These are phyloP conservation scores for Oropetium thomaeum DNA, from an alignment of 176 grass and related monocot species.

Conservation along the genomic window DNA sequence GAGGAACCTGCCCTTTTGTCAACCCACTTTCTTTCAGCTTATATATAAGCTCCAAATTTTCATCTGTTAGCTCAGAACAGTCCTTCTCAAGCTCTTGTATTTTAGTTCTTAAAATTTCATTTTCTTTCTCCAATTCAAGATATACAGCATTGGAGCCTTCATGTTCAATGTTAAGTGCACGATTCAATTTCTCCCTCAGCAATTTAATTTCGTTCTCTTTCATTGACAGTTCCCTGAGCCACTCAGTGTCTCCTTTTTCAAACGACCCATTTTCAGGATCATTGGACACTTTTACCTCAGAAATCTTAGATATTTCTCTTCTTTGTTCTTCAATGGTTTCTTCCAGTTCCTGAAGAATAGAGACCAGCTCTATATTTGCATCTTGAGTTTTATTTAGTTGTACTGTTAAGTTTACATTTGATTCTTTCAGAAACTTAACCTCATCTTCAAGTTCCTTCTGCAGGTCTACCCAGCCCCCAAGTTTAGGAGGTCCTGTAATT, in stretches of 20 bases:
- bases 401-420: slow-evolving; percentile 68
- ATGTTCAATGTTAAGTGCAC: slow-evolving; percentile 41
- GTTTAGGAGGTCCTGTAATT: slow-evolving; percentile 44
- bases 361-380: slow-evolving; percentile 80
- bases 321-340: slow-evolving; percentile 75
- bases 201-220: slow-evolving; percentile 77
- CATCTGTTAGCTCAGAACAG: slow-evolving; percentile 83
- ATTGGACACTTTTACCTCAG: slow-evolving; percentile 27
- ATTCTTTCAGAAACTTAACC: slow-evolving; percentile 85
- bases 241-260: slow-evolving; percentile 43
- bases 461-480: slow-evolving; percentile 45
- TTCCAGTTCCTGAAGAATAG: slow-evolving; percentile 88
- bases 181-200: slow-evolving; percentile 63
- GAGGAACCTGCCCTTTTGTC: slow-evolving; percentile 36
- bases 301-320: slow-evolving; percentile 53
- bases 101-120: slow-evolving; percentile 67
- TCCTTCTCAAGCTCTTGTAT: slow-evolving; percentile 88
- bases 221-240: slow-evolving; percentile 41
- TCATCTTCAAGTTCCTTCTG: slow-evolving; percentile 82
- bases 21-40: slow-evolving; percentile 54
- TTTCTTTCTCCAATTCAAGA: slow-evolving; percentile 70
- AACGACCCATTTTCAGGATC: slow-evolving; percentile 22
- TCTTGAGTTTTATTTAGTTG: slow-evolving; percentile 84
- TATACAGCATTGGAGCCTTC: slow-evolving; percentile 29
- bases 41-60: slow-evolving; percentile 90